A percentile compares a stretch with the other conserved stretches of the same genome.
Evolutionary conservation across 2,329 filamentous ascomycete genomes (phyloP).

Genomic region (Claviceps purpurea): DNA sequence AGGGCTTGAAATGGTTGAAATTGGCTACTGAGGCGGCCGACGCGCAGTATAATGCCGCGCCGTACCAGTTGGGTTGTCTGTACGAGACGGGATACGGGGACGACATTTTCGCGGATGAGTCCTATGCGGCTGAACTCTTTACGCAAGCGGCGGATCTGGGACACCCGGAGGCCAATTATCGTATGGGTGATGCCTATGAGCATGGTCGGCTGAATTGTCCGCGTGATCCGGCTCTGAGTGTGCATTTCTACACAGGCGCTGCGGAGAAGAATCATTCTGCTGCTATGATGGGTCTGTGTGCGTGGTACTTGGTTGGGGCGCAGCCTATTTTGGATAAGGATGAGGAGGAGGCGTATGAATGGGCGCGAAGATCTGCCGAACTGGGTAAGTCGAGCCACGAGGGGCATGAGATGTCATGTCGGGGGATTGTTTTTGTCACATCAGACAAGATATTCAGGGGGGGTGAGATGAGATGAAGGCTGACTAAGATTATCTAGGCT

Average conservation of each 20-base stretch:
- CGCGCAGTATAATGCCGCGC: slow-evolving; percentile 79
- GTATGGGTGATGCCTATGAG: slow-evolving; percentile 94
- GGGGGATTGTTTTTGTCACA: too few species aligned
- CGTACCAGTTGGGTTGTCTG: slow-evolving; percentile 76
- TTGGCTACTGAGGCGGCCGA: slow-evolving; percentile 83
- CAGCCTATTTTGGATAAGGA: slow-evolving; percentile 88
- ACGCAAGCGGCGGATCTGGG: slow-evolving; percentile 89
- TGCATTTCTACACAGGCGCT: slow-evolving; percentile 93
- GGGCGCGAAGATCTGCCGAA: slow-evolving; percentile 78
- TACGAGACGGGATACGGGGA: slow-evolving; percentile 92
- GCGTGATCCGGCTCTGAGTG: slow-evolving; percentile 78
- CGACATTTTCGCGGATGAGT: slow-evolving; percentile 82
- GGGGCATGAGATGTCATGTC: neutral
- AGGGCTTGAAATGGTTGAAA: slow-evolving; percentile 95
- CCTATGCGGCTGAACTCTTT: slow-evolving; percentile 85
- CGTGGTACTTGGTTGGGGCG: slow-evolving; percentile 96
- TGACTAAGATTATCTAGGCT: slow-evolving; percentile 31
- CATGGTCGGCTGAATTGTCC: slow-evolving; percentile 81
- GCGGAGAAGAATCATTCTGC: slow-evolving; percentile 71
- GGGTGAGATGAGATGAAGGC: neutral
- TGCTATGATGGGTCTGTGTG: slow-evolving; percentile 97
- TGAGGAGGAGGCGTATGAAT: slow-evolving; percentile 91
- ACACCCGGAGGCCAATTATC: slow-evolving; percentile 71
- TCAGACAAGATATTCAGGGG: neutral
- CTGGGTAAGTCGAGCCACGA: slow-evolving; percentile 45